Evolutionary conservation across 2,329 filamentous ascomycete species (phyloP).

Genomic region (Trichoderma oligosporum): DNA sequence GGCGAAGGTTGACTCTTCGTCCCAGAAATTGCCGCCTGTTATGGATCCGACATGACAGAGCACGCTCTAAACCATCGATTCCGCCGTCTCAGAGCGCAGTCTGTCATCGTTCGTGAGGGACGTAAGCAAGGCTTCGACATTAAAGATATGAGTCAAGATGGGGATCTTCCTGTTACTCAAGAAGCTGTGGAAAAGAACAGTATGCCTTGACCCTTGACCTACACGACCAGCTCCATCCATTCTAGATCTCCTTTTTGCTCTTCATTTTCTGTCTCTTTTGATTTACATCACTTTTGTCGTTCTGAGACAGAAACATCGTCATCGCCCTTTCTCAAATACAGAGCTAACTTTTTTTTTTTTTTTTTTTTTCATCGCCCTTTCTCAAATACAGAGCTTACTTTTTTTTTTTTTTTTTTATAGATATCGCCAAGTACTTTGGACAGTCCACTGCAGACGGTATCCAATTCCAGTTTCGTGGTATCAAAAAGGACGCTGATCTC

Average conservation of each 20-base stretch:
- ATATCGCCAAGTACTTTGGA: constrained; percentile 58
- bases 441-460: constrained; percentile 56
- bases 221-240: neutral
- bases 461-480: constrained; percentile 56
- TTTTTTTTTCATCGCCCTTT: neutral
- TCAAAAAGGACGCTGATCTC: constrained; percentile 51
- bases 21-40: constrained; percentile 46
- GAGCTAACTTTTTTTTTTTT: neutral
- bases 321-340: neutral
- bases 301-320: too few relatives aligned
- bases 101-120: constrained; percentile 36
- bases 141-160: constrained; percentile 39
- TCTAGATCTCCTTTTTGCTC: neutral
- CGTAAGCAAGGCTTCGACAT: constrained; percentile 39
- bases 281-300: too few relatives aligned
- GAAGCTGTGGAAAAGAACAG: constrained; percentile 40
- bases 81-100: constrained; percentile 44
- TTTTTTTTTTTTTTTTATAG: constrained; percentile 35
- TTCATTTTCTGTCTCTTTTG: neutral
- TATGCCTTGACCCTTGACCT: constrained; percentile 29
- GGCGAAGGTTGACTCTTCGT: constrained; percentile 33
- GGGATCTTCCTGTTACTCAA: constrained; percentile 37
- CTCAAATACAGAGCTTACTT: neutral
- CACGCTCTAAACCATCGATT: constrained; percentile 51
- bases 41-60: constrained; percentile 48